Evolutionary conservation across 352 stramenopile species (phyloP), one percentile per base, ranked within the genome.

Genomic region (Globisporangium echinulatum): DNA sequence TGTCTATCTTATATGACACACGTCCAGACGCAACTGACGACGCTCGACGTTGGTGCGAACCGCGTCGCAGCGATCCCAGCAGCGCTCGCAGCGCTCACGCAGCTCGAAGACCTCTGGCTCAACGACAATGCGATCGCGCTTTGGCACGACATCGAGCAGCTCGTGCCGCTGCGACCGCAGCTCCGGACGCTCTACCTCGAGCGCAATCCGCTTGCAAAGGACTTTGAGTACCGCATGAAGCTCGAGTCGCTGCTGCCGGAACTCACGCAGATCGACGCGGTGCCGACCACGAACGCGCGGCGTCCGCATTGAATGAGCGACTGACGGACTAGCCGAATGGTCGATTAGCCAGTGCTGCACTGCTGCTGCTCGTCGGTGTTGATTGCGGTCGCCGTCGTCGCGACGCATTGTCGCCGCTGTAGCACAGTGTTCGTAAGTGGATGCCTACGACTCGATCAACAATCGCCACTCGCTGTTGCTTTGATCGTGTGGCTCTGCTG

Each of bases 181-280:
- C 75, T 99, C 61, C 79, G 94, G 19, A 97, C 87, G 38, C 73
- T 99, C 14, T 99, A 99, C 63, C 69, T 99, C 49, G 96, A 99
- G 67, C 95, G 96, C 65, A 99, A 99, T 60, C 93, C 94, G 39
- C 66, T 98, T 8, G 86, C 91, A 39, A 71, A 71, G 62, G 85
- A 92, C 64, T 98, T 97, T 75, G 94, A 98, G 67, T 99, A 99
- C 82, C 77, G 96, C 40, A 98, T 96, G 68, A 96, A 88, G 62
- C 63, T 98, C 33, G 84, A 93, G 48, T 73, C 87, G 59, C 72
- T 92, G 43, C 70, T 98, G 46, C 92, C 94, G 4, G 76, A 79
- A n/a, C 78, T 99, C 25, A 85, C 87, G 13, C 92, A 99, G 67
- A 98, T 99, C 75, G 96, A 99, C 71, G 96, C 96, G 8, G 79